Evolutionary conservation across 2,329 filamentous ascomycete genomes (phyloP).

Genomic region (Neonectria ditissima): DNA sequence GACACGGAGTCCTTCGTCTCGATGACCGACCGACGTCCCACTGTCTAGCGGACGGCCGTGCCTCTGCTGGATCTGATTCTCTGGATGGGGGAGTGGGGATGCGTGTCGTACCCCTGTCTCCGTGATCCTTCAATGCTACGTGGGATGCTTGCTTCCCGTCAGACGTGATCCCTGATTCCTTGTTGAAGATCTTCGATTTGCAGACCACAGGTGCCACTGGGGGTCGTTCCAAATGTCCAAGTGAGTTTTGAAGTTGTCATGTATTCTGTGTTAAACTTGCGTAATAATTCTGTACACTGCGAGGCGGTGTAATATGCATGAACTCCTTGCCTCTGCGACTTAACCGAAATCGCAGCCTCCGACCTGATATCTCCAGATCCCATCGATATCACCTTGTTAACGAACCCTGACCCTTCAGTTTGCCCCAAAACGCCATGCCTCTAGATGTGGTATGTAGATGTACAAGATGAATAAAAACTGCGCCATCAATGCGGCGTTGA

Average conservation of each 20-base stretch:
- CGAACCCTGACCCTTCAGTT: not conserved
- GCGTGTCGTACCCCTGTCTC: not conserved
- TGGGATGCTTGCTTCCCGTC: not conserved
- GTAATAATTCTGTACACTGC: not conserved
- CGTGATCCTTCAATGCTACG: constrained; percentile 1
- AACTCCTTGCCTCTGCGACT: not conserved
- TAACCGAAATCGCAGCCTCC: not conserved
- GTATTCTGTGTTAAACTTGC: not conserved
- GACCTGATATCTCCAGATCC: not conserved
- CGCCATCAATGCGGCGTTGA: not conserved
- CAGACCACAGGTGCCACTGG: not conserved
- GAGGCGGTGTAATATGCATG: not conserved
- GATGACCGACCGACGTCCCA: not conserved
- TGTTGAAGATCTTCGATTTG: not conserved
- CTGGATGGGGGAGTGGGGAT: not conserved
- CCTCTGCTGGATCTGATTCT: not conserved
- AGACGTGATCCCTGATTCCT: not conserved
- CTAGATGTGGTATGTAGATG: not conserved
- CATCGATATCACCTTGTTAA: not conserved
- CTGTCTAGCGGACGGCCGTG: not conserved
- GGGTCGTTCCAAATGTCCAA: not conserved
- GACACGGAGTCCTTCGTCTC: not conserved
- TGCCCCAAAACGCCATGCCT: not conserved
- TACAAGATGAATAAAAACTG: not conserved
- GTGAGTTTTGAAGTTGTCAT: not conserved